Percentiles rank a stretch among this genome's conserved stretches.
Conservation (phyloP, 202 grass and related monocot species). For the Musa balbisiana region DNA sequence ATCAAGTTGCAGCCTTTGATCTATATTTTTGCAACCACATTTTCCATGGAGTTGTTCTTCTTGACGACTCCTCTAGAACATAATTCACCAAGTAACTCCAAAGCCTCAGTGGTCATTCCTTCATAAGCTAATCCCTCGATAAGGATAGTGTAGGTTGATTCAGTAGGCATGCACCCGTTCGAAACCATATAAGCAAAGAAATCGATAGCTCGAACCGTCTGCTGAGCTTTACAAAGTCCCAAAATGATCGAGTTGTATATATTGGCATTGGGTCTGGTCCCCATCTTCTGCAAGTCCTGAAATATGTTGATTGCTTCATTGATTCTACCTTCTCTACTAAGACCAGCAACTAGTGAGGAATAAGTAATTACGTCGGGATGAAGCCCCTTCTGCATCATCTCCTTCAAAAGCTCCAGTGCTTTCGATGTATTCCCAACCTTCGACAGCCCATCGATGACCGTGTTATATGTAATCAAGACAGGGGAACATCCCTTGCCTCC, state of each 20-base stretch:
- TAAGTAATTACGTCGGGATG: conserved; percentile 47
- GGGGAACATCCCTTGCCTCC: conserved; percentile 40
- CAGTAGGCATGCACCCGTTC: conserved; percentile 51
- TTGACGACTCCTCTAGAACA: conserved; percentile 48
- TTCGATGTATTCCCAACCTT: conserved; percentile 33
- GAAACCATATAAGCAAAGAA: conserved; percentile 55
- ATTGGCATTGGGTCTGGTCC: conserved; percentile 28
- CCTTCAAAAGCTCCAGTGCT: conserved; percentile 51
- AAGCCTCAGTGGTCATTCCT: conserved; percentile 46
- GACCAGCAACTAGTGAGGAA: conserved; percentile 34
- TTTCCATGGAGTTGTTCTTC: conserved; percentile 7
- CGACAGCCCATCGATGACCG: conserved; percentile 45
- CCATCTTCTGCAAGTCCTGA: conserved; percentile 40
- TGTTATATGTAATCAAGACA: conserved; percentile 52
- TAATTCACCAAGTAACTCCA: conserved; percentile 40
- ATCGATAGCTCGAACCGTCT: conserved; percentile 50
- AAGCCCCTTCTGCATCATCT: conserved; percentile 52
- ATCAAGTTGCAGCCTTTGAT: background rate
- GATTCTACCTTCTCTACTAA: conserved; percentile 39
- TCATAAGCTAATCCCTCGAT: conserved; percentile 55
- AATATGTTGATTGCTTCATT: conserved; percentile 35
- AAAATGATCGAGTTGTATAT: conserved; percentile 49
- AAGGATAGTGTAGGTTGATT: conserved; percentile 46
- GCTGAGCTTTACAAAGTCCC: conserved; percentile 49
- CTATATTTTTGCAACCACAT: background rate